Evolutionary conservation across 495 filamentous ascomycete genomes (phyloP), one percentile per base, ranked within the genome.

Genomic region (Rhypophila decipiens): DNA sequence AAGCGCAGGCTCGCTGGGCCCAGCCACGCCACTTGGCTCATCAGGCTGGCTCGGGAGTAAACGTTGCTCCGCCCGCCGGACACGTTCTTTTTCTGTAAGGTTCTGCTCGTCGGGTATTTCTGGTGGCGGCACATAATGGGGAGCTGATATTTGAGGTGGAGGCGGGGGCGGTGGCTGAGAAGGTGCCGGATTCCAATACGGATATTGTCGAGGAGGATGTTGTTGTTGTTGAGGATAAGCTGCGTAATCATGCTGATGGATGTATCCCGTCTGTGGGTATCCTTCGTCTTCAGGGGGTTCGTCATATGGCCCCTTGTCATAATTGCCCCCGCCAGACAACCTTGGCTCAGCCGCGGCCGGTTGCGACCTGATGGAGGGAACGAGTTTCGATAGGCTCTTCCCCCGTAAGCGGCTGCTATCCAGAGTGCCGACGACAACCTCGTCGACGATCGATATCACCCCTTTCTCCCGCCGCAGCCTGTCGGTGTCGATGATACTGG

Each of bases 401-500:
- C 72, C 70, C 55, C 78, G 71, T 33, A 75, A 61, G 44, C 85
- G 77, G 33, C 75, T 76, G 49, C 79, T 91, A 63, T 98, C 93
- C 43, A 74, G 75, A 3, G 89, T 95, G 1, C 91, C 91, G n/a
- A 97, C 79, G 8, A 94, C 70, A 27, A 96, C 77, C 56, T 96
- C 90, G 53, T 91, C 90, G 1, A 80, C 71, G 20, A 86, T 84
- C 5, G 84, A 82, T 2, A 96, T 82, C 5, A 96, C 87, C 10
- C 86, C 87, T 56, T 95, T 96, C 52, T 93, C 85, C 31, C 91
- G 80, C 38, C 87, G 77, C 13, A 97, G 82, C 42, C 82, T 76
- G 54, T 90, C 86, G 0, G 93, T 98, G 50, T 96, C 88, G n/a
- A 95, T 76, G 49, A 95, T 87, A 50, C 83, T 82, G 2, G 81